These are phyloP conservation scores for Nemania diffusa DNA, from an alignment of 2,329 filamentous ascomycete species.

Conservation along the genomic window DNA sequence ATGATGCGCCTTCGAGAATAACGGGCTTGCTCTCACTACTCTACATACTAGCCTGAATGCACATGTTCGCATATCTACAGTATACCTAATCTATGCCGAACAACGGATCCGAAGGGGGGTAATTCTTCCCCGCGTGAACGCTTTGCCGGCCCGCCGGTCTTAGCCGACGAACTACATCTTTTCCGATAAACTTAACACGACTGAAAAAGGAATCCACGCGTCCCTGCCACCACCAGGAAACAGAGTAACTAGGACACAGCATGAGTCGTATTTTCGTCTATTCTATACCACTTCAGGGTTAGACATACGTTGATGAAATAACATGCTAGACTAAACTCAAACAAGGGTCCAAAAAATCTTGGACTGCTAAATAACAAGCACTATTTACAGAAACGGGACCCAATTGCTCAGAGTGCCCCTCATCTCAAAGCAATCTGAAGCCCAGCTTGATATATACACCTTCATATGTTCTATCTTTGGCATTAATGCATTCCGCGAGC, in stretches of 20 bases:
- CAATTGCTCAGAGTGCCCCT: background rate
- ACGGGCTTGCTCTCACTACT: background rate
- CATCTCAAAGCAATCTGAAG: slow-evolving; percentile 9
- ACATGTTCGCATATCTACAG: background rate
- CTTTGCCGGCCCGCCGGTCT: slow-evolving; percentile 35
- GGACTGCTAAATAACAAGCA: background rate
- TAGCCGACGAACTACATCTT: slow-evolving; percentile 20
- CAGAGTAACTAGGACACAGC: background rate
- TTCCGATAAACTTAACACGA: background rate
- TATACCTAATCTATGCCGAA: slow-evolving; percentile 40
- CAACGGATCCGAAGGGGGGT: slow-evolving; percentile 41
- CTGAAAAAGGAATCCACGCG: background rate
- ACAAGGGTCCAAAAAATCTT: background rate
- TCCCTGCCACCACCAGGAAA: background rate
- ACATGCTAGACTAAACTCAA: background rate
- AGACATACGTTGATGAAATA: background rate
- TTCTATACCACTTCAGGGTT: background rate
- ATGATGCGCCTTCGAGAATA: background rate
- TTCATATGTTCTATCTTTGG: background rate
- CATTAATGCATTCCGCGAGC: background rate
- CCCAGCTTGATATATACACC: background rate
- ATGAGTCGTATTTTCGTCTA: background rate
- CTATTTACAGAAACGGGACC: background rate
- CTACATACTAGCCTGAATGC: background rate
- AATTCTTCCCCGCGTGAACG: slow-evolving; percentile 37